phyloP scores from a whole-genome alignment of 768 basidiomycete species.

The Coprinopsis sp. region DNA sequence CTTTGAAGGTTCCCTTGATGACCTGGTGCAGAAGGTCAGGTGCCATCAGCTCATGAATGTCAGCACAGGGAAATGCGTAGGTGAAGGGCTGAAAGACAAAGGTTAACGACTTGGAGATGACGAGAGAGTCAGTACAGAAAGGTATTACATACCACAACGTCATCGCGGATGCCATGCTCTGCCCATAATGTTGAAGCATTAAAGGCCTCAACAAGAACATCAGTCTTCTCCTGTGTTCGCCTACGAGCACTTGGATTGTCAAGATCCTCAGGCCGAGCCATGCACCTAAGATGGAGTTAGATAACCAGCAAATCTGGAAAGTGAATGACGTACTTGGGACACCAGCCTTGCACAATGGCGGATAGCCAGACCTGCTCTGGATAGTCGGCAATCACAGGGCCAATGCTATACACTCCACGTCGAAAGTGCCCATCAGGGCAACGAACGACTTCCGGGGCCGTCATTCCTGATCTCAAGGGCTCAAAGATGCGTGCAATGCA shows the following conservation, averaged over 20 bases:
- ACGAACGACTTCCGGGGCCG: conserved; percentile 13
- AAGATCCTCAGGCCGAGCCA: not conserved
- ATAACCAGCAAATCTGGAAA: too few species aligned
- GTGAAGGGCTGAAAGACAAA: too few species aligned
- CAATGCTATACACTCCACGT: conserved; percentile 23
- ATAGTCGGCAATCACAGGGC: conserved; percentile 35
- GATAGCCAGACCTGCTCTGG: conserved; percentile 31
- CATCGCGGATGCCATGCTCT: not conserved
- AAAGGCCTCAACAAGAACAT: not conserved
- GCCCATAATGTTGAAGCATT: not conserved
- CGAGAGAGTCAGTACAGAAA: not conserved
- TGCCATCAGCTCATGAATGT: too few species aligned
- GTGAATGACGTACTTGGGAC: conserved; percentile 13
- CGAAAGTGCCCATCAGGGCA: conserved; percentile 33
- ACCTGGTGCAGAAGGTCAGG: too few species aligned
- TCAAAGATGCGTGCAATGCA: conserved; percentile 16
- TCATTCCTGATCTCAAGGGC: conserved; percentile 18
- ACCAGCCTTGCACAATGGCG: conserved; percentile 23
- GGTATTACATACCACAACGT: not conserved
- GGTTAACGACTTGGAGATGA: too few species aligned
- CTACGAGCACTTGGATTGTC: not conserved
- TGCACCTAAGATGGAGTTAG: too few species aligned
- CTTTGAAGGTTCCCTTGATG: too few species aligned
- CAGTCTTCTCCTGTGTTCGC: not conserved
- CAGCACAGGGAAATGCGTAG: too few species aligned